Evolutionary conservation across 169 alveolate genomes (phyloP).

Genomic region (Besnoitia besnoiti): DNA sequence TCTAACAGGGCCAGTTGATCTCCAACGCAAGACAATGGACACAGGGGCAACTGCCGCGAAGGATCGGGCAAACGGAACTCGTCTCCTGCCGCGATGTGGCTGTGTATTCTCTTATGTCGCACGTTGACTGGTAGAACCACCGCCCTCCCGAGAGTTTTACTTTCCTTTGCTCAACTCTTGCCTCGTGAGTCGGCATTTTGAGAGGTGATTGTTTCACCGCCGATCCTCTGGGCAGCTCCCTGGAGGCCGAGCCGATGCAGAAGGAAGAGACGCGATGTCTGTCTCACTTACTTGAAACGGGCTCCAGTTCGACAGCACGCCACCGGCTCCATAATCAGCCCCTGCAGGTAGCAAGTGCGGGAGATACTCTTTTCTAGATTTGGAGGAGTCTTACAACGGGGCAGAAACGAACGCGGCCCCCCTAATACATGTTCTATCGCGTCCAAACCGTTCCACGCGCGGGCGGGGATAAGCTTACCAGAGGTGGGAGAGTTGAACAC

Average conservation of each 20-base stretch:
- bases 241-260: background rate
- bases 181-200: background rate
- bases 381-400: slow-evolving; percentile 46
- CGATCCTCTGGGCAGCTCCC: background rate
- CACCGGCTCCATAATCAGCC: slow-evolving; percentile 18
- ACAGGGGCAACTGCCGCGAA: no score
- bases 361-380: background rate
- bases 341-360: background rate
- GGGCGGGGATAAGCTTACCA: slow-evolving; percentile 9
- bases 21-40: no score
- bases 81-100: no score
- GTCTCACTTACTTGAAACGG: background rate
- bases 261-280: background rate
- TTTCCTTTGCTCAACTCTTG: background rate
- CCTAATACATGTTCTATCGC: slow-evolving; percentile 23
- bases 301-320: background rate
- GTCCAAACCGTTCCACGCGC: background rate
- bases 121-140: background rate
- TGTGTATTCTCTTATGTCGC: no score
- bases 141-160: background rate
- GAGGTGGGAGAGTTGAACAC: slow-evolving; percentile 67
- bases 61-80: no score
- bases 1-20: no score
- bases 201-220: background rate
- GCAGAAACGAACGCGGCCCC: slow-evolving; percentile 68